Evolutionary conservation across 1,284 basidiomycete species (phyloP).

Genomic region (Amylostereum areolatum): DNA sequence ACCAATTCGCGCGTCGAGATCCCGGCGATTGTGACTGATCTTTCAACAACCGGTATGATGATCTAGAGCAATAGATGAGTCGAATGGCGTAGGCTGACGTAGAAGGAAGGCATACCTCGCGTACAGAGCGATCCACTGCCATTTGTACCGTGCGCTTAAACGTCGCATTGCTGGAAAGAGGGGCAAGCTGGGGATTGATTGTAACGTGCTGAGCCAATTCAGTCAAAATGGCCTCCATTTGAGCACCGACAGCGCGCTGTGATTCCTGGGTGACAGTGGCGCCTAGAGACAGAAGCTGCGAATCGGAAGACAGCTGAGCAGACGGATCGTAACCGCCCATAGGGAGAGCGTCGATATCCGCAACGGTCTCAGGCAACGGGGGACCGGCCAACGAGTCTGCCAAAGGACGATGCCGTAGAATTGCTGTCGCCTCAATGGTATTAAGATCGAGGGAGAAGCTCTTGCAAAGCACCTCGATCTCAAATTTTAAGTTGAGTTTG

Average conservation of each 20-base stretch:
- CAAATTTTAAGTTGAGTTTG: slow-evolving; percentile 97
- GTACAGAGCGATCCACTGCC: slow-evolving; percentile 91
- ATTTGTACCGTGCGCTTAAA: slow-evolving; percentile 92
- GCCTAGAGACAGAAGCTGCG: slow-evolving; percentile 55
- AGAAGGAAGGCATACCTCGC: slow-evolving; percentile 52
- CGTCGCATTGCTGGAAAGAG: slow-evolving; percentile 71
- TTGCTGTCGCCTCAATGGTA: slow-evolving; percentile 77
- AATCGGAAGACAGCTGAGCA: slow-evolving; percentile 41
- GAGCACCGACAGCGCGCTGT: slow-evolving; percentile 58
- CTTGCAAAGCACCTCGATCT: slow-evolving; percentile 97
- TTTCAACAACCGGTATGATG: slow-evolving; percentile 95
- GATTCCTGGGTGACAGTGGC: slow-evolving; percentile 49
- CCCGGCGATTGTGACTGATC: slow-evolving; percentile 98
- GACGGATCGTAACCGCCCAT: slow-evolving; percentile 60
- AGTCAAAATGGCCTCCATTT: slow-evolving; percentile 77
- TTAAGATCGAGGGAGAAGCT: slow-evolving; percentile 86
- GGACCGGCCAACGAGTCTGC: slow-evolving; percentile 47
- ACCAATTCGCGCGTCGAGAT: slow-evolving; percentile 97
- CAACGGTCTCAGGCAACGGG: slow-evolving; percentile 63
- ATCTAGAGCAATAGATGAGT: slow-evolving; percentile 45
- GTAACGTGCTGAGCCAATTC: slow-evolving; percentile 70
- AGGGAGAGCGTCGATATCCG: slow-evolving; percentile 64
- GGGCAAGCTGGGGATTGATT: slow-evolving; percentile 70
- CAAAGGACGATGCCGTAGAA: slow-evolving; percentile 69
- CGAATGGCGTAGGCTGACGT: neutral